Evolutionary conservation across 2,329 filamentous ascomycete species (phyloP), one percentile per base, ranked within the genome.

Genomic region (Diaporthe sp.): DNA sequence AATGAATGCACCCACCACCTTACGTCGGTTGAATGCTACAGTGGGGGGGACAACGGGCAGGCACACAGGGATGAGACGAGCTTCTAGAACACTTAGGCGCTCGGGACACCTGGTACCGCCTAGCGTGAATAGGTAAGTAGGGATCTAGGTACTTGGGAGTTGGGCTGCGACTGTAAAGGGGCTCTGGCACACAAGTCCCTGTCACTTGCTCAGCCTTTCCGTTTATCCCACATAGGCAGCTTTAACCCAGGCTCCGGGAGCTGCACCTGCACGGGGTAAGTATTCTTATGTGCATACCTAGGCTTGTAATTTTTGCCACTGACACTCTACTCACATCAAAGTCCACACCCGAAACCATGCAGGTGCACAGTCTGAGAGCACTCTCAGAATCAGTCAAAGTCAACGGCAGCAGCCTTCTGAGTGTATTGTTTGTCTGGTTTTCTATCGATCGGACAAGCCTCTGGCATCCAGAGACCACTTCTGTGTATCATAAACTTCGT

Each of bases 401-500:
- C 25, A 69, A 52, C 52, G 28, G 30, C 33, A 50, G 25, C 4
- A 8, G 67, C 9, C n/a, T 70, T 22, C 67, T 57, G 35, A 30
- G 25, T 72, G 28, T 72, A 38, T 40, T 19, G 57, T 74, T 54
- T 71, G 54, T 71, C 33, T 54, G 55, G 33, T 66, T 58, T 66
- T 60, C 68, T 70, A 74, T 76, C 45, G 40, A 45, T 72, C 68
- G 17, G 54, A n/a, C 64, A 58, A 45, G 45, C 25, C 69, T 25
- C 55, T 38, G 15, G 47, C 42, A 58, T 57, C 30, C 33, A 64
- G 72, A 60, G 40, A 71, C 57, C 50, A 42, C 33, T 72, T 58
- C 50, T 54, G 30, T 68, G n/a, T 38, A 68, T 68, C 69, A 70
- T 72, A 74, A 54, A 70, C 68, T 45, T 74, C 75, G 40, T 74